Evolutionary conservation across 495 filamentous ascomycete genomes (phyloP).

Genomic region (Friedmanniomyces endolithicus): DNA sequence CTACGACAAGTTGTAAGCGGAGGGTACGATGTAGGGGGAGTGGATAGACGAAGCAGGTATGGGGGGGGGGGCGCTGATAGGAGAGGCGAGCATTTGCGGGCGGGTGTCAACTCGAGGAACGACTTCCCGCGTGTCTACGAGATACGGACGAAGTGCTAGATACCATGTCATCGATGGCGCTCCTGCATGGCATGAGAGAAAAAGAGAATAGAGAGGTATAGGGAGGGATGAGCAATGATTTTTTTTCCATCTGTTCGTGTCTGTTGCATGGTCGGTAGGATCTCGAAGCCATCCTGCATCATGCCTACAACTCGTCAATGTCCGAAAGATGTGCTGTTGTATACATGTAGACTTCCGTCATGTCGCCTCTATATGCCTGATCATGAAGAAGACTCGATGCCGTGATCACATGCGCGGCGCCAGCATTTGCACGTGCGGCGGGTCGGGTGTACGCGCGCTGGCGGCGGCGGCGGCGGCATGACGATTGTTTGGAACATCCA

Average conservation of each 20-base stretch:
- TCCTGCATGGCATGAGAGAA: neutral
- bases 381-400: no score
- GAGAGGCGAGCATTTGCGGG: constrained; percentile 10
- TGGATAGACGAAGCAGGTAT: neutral
- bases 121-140: neutral
- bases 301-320: neutral
- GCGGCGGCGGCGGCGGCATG: no score
- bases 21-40: neutral
- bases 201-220: neutral
- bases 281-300: neutral
- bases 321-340: no score
- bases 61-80: neutral
- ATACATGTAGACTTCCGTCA: no score
- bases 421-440: no score
- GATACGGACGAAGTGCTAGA: neutral
- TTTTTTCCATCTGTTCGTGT: constrained; percentile 2
- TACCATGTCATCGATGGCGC: neutral
- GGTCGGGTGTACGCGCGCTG: no score
- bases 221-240: neutral
- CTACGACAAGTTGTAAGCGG: constrained; percentile 23
- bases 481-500: no score
- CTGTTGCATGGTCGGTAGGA: neutral
- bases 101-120: neutral
- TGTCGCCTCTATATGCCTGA: no score
- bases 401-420: no score